These are phyloP conservation scores for Corinectria fuckeliana DNA, from an alignment of 2,329 filamentous ascomycete genomes.

Conservation along the genomic window DNA sequence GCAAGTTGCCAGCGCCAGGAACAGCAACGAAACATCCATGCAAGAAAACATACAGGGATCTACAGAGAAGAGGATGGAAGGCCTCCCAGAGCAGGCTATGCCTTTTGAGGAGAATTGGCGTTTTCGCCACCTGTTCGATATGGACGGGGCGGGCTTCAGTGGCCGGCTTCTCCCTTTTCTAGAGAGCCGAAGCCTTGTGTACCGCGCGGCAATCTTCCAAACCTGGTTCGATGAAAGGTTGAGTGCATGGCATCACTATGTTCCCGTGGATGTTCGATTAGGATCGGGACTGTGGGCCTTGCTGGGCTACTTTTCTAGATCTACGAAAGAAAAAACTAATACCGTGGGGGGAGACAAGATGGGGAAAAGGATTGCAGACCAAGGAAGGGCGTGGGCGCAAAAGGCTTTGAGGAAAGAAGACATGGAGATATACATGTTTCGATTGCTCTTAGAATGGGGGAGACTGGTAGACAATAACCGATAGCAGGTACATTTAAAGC, in stretches of 20 bases:
- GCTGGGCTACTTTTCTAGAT: constrained; percentile 27
- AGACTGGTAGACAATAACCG: too few relatives aligned
- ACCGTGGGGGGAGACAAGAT: neutral
- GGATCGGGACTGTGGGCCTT: constrained; percentile 68
- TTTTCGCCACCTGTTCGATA: constrained; percentile 71
- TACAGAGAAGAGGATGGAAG: too few relatives aligned
- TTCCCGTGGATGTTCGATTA: constrained; percentile 61
- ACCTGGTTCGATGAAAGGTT: constrained; percentile 71
- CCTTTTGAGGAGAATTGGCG: constrained; percentile 53
- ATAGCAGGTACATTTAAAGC: too few relatives aligned
- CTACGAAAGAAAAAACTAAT: neutral
- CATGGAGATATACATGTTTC: constrained; percentile 73
- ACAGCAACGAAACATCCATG: neutral
- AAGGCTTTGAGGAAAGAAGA: constrained; percentile 72
- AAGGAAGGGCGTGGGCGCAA: constrained; percentile 72
- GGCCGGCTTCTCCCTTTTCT: constrained; percentile 73
- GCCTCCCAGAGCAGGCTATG: neutral
- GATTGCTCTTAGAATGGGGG: constrained; percentile 69
- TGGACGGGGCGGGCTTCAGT: constrained; percentile 73
- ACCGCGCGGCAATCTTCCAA: constrained; percentile 67
- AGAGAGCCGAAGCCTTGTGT: constrained; percentile 66
- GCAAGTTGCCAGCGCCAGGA: neutral
- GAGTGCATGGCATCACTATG: constrained; percentile 67
- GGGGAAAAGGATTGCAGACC: constrained; percentile 61
- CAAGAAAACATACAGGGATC: too few relatives aligned